These are phyloP conservation scores for Fulvia fulva DNA, from an alignment of 2,329 filamentous ascomycete genomes.

Conservation along the genomic window DNA sequence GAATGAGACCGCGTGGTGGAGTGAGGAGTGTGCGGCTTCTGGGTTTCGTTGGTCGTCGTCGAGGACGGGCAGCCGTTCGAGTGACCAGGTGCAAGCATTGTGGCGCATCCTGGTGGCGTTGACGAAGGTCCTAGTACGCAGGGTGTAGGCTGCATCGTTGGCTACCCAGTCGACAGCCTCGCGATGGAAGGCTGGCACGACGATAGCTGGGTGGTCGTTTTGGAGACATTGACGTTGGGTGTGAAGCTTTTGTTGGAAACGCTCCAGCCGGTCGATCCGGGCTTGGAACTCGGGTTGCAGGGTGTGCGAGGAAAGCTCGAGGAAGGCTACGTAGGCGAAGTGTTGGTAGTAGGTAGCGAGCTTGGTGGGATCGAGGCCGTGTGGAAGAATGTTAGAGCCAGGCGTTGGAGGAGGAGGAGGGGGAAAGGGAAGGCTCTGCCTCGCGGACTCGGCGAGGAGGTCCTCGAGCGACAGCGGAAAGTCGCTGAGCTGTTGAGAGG, in stretches of 20 bases:
- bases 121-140: neutral
- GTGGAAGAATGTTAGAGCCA: neutral
- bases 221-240: neutral
- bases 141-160: neutral
- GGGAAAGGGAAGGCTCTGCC: neutral
- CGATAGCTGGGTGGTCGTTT: neutral
- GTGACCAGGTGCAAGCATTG: neutral
- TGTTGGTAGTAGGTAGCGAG: neutral
- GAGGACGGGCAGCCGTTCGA: neutral
- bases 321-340: neutral
- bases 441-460: neutral
- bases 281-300: neutral
- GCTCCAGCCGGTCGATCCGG: neutral
- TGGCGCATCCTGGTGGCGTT: neutral
- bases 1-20: neutral
- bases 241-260: neutral
- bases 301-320: neutral
- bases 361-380: neutral
- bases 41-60: neutral
- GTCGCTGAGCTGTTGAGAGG: neutral
- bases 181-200: neutral
- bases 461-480: neutral
- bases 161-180: neutral
- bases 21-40: neutral
- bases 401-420: neutral